Evolutionary conservation across 2,329 filamentous ascomycete genomes (phyloP), one percentile per base, ranked within the genome.

Genomic region (Pseudonectria buxi): DNA sequence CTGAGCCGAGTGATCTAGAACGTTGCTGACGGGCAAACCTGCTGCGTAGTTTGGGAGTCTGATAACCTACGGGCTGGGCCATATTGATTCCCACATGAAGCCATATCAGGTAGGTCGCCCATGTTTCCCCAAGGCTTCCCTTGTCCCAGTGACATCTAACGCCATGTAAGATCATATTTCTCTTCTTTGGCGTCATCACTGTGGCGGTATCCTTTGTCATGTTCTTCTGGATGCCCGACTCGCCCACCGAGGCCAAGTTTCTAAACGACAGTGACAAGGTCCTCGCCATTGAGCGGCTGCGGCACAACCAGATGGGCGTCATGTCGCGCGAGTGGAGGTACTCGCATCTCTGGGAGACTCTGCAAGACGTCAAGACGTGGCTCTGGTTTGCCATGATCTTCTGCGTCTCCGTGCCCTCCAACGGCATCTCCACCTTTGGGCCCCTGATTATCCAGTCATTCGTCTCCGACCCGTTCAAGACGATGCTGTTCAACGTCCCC

Each of bases 401-500:
- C 26, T 62, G 71, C 32, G 72, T 80, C 44, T 72, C 71, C 30
- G 56, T 80, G 7, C 74, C 76, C 0, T 74, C 68, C 24, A 76
- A 74, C 4, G 75, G 76, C 7, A 56, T 79, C 30, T 68, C 70
- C 0, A 74, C 72, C 0, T 80, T 79, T 43, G 76, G 76, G 0
- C 72, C 72, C 2, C 57, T 80, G 26, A 79, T 81, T 45, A 68
- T 81, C 35, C 59, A 74, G 31, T 68, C 69, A 0, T 80, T 81
- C 37, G 75, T 76, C 1, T 78, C 74, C 33, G 62, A 68, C 22
- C 64, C 68, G 6, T 76, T 78, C 35, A 58, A 68, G 12, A 76
- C 75, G 0, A 77, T 78, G 32, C 55, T 78, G 0, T 74, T 78
- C 58, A 78, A 78, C 41, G 76, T 79, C 30, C 74, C 73, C 0